These are phyloP conservation scores for Naganishia randhawae DNA, from an alignment of 768 basidiomycete genomes.

Conservation along the genomic window DNA sequence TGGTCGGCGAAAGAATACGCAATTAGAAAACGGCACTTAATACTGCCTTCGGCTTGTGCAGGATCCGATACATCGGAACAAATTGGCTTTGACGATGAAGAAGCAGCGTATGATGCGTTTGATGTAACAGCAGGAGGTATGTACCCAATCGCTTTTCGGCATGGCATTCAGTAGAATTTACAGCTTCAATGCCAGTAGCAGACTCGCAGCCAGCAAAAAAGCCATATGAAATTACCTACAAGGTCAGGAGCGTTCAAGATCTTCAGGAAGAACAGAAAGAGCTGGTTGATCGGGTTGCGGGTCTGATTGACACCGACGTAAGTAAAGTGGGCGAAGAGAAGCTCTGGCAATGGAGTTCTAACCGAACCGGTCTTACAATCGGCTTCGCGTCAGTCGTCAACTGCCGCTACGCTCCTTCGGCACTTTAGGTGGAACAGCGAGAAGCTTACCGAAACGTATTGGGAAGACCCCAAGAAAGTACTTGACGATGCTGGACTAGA, in stretches of 20 bases:
- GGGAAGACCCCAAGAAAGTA: constrained; percentile 78
- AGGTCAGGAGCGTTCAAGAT: constrained; percentile 65
- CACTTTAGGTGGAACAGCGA: constrained; percentile 94
- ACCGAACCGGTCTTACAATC: neutral
- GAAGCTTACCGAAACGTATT: constrained; percentile 89
- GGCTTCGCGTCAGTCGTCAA: constrained; percentile 56
- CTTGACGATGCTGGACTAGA: constrained; percentile 70
- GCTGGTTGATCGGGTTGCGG: constrained; percentile 80
- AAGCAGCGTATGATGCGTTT: constrained; percentile 42
- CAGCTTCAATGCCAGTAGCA: neutral
- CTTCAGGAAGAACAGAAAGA: constrained; percentile 73
- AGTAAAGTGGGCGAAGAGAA: constrained; percentile 50
- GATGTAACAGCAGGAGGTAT: constrained; percentile 45
- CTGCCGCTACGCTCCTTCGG: constrained; percentile 73
- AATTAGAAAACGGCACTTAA: neutral
- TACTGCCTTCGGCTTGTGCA: neutral
- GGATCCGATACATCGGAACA: constrained; percentile 25
- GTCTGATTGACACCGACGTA: constrained; percentile 84
- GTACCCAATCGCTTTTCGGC: constrained; percentile 7
- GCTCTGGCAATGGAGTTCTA: neutral
- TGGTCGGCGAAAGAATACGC: no score
- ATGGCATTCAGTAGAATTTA: neutral
- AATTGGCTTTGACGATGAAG: constrained; percentile 29
- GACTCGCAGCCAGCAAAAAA: constrained; percentile 41
- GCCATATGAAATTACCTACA: constrained; percentile 77